Base-by-base conservation (phyloP, 768 basidiomycete genomes). In the Naganishia vishniacii region DNA sequence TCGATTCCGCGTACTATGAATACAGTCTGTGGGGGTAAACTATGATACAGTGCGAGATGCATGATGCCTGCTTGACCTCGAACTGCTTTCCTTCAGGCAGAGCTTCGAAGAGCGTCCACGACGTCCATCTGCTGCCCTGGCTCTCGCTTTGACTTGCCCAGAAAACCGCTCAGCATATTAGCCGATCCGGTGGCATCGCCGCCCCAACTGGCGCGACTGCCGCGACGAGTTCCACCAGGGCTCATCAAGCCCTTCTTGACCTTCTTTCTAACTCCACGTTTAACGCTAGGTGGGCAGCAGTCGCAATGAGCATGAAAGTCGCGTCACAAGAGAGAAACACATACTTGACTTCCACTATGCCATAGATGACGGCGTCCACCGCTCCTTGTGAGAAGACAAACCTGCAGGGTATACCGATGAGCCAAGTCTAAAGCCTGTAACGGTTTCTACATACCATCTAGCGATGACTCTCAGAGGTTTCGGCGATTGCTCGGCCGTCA, bases 341-440 rank as follows among this genome's bases (percentile, higher is more conserved):
- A 69, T 60, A 74, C 73, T 76, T 73, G 72, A 74, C 75, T 66
- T 78, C 77, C 40, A 78, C 73, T 15, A 76, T 44, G 26, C 77
- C 77, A 48, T 78, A 78, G 64, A 78, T 78, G 46, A 77, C 7
- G 3, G 77, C 77, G 49, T 78, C 77, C 1, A 77, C 66, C 1
- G 77, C 51, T 13, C 77, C 77, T 64, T 78, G 75, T n/a, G 74
- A 65, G 28, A 76, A 70, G 26, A 77, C 67, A 60, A 76, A 70
- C 61, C 64, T 64, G 56, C 15, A 28, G 25, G 18, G 26, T 1
- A 20, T 16, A n/a, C 8, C 9, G 13, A 16, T 34, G 1, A 18
- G 48, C 28, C 53, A 11, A 40, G 1, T 15, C 3, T 15, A 47
- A 4, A 48, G 8, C 16, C 25, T 13, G 13, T 23, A 18, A 25